These are phyloP conservation scores for Claviceps lovelessii DNA, from an alignment of 2,329 filamentous ascomycete species.

Conservation along the genomic window DNA sequence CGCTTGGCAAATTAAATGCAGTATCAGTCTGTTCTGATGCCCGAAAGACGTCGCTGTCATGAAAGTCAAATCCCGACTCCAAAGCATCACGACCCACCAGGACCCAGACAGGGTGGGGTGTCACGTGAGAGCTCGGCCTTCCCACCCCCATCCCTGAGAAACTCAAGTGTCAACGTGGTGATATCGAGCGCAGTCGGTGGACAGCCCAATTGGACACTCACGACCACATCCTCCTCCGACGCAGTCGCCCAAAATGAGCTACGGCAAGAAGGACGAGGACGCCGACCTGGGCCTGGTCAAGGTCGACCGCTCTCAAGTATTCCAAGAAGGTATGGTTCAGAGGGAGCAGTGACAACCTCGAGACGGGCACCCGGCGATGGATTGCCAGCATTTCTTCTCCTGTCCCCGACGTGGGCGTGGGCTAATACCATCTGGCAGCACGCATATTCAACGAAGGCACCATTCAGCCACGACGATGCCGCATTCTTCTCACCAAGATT, in stretches of 20 bases:
- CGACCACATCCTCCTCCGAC: constrained; percentile 16
- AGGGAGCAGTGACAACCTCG: not conserved
- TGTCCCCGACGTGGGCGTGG: not conserved
- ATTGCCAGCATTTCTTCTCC: not conserved
- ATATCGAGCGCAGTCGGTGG: constrained; percentile 17
- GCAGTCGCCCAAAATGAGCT: constrained; percentile 59
- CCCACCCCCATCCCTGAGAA: constrained; percentile 18
- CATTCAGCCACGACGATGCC: constrained; percentile 92
- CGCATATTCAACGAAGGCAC: constrained; percentile 96
- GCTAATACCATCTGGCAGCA: constrained; percentile 36
- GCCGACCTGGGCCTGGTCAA: constrained; percentile 85
- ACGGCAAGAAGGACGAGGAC: constrained; percentile 99
- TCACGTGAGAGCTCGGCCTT: constrained; percentile 19
- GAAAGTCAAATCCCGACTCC: too few species aligned
- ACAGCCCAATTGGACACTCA: constrained; percentile 19
- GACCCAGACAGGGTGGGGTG: constrained; percentile 8
- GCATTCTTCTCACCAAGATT: constrained; percentile 94
- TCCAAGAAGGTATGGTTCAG: constrained; percentile 74
- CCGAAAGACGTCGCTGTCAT: too few species aligned
- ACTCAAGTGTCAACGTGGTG: constrained; percentile 25
- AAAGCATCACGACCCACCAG: not conserved
- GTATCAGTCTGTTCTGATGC: too few species aligned
- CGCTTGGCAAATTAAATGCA: not conserved
- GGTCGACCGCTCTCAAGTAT: constrained; percentile 94
- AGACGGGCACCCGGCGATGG: not conserved